Percentiles rank a stretch among this genome's conserved stretches.
phyloP scores from a whole-genome alignment of 129 eudicot species.

The Deinandra increscens region DNA sequence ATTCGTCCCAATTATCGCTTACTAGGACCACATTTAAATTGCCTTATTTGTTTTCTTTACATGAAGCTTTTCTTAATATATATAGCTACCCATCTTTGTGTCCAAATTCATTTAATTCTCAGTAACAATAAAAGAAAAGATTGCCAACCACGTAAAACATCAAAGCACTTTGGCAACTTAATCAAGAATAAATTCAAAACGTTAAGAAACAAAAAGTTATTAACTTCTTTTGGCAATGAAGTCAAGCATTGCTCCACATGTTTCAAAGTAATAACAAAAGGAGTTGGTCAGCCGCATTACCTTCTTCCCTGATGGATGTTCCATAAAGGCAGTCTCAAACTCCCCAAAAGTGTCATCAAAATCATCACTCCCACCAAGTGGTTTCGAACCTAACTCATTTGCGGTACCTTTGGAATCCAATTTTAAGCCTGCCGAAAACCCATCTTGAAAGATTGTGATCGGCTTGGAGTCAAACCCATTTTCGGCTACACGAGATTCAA shows the following conservation, averaged over 20 bases:
- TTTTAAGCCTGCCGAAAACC: conserved; percentile 27
- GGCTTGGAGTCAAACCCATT: conserved; percentile 36
- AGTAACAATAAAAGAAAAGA: conserved; percentile 9
- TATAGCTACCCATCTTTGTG: conserved; percentile 18
- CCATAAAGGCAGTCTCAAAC: conserved; percentile 55
- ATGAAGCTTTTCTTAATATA: background rate
- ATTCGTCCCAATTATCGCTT: conserved; percentile 1
- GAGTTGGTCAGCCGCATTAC: conserved; percentile 23
- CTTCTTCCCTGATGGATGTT: conserved; percentile 33
- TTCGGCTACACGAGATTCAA: conserved; percentile 28
- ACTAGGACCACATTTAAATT: conserved; percentile 6
- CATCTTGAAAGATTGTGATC: conserved; percentile 27
- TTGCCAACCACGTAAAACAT: conserved; percentile 19
- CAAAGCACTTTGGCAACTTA: conserved; percentile 6
- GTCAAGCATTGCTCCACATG: background rate
- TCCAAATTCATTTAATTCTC: background rate
- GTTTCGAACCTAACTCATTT: conserved; percentile 33
- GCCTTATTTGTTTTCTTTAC: background rate
- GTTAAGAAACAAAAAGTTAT: background rate
- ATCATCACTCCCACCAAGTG: conserved; percentile 40
- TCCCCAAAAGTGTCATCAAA: conserved; percentile 72
- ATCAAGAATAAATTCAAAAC: background rate
- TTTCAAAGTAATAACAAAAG: conserved; percentile 6
- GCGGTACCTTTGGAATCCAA: conserved; percentile 20
- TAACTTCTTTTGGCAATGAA: background rate